Base-by-base conservation (phyloP, 2,329 filamentous ascomycete genomes). In the Chaetothyriales sp. region DNA sequence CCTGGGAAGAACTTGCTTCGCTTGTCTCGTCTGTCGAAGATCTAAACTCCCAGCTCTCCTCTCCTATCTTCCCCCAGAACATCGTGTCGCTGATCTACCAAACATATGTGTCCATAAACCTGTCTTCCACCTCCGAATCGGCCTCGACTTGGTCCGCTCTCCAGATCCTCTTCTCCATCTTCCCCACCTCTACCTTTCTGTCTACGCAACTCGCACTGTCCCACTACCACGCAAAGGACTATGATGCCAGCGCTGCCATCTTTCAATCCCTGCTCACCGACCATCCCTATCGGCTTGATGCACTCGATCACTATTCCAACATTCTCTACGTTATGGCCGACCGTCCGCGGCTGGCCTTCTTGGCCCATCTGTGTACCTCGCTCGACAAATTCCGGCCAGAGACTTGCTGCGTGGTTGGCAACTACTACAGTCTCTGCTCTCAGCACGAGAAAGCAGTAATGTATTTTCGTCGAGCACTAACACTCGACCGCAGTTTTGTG, bases 381-480 rank as follows among this genome's bases (percentile, higher is more conserved):
- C 86, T 92, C 5, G 92, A 98, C 72, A 94, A 90, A 62, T 98
- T 98, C 68, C 83, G 92, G 0, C 90, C 92, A 0, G 92, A 98
- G 66, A 95, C 92, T 0, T 96, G 92, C 63, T 93, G 93, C 49
- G 90, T 96, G 0, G 83, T 96, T 20, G 92, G 92, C 3, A 98
- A 98, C 65, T 96, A 96, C 70, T 98, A 95, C 69, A 93, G 87
- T 0, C 71, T 95, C 1, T 81, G 95, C 54, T 95, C 89, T 0
- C 83, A 93, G 65, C 92, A 98, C 65, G 92, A 98, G 65, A 98
- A 98, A 64, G 90, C 92, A 0, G 89, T 98, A 49, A 88, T 95
- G 70, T 96, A 96, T 68, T 98, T 98, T 71, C 84, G 92, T 2
- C 83, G 92, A 19, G 92, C 92, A 0, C 70, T 98, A 18, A 93